These are phyloP conservation scores for Lanmaoa rubissima DNA, from an alignment of 768 basidiomycete genomes.

Conservation along the genomic window DNA sequence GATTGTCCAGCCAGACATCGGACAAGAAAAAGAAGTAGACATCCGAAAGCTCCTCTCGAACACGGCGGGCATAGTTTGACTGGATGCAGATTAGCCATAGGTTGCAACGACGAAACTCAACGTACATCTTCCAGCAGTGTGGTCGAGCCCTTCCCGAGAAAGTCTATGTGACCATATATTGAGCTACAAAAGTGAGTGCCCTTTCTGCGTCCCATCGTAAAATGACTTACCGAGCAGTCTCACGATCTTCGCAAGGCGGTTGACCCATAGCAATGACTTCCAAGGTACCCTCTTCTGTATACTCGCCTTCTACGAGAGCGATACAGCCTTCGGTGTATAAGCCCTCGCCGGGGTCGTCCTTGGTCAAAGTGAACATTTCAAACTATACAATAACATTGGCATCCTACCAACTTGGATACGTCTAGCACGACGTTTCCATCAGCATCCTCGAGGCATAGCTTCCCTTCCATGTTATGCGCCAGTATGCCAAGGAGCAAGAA, in stretches of 20 bases:
- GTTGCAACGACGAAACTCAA: conserved; percentile 1
- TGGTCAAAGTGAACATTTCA: conserved; percentile 16
- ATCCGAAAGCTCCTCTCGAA: conserved; percentile 69
- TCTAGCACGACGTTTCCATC: conserved; percentile 90
- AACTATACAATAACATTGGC: not conserved
- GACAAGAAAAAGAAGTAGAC: conserved; percentile 91
- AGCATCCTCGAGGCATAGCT: conserved; percentile 86
- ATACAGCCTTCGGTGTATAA: conserved; percentile 96
- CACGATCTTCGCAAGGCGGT: conserved; percentile 91
- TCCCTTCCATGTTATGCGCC: conserved; percentile 84
- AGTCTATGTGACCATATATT: conserved; percentile 95
- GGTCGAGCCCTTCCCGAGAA: conserved; percentile 91
- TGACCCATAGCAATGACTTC: conserved; percentile 94
- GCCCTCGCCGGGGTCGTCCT: conserved; percentile 92
- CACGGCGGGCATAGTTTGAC: conserved; percentile 60
- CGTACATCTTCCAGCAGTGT: conserved; percentile 88
- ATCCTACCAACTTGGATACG: conserved; percentile 73
- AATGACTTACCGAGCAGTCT: conserved; percentile 66
- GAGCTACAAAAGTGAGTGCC: conserved; percentile 49
- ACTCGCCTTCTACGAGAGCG: conserved; percentile 93
- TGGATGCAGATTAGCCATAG: conserved; percentile 28
- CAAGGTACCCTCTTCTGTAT: conserved; percentile 87
- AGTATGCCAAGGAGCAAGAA: conserved; percentile 96
- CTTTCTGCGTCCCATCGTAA: not conserved
- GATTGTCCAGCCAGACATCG: conserved; percentile 93